phyloP scores from a whole-genome alignment of 768 basidiomycete species.

The Rhodotorula babjevae region DNA sequence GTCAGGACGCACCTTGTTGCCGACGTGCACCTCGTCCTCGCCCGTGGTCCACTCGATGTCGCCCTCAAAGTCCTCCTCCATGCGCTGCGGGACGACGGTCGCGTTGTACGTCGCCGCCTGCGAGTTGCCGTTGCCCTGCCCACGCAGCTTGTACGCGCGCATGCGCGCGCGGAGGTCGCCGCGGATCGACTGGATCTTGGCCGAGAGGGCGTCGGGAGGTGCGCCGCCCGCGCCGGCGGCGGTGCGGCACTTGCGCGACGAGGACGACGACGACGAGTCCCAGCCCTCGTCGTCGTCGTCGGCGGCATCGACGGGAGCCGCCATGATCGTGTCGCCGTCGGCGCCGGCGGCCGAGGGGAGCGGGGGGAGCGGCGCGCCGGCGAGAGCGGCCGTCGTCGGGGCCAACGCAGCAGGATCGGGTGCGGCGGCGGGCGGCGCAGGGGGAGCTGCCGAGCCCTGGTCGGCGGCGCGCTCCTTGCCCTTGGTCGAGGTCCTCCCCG shows the following conservation, averaged over 20 bases:
- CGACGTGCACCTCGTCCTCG: conserved; percentile 57
- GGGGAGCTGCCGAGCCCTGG: background rate
- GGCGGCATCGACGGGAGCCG: background rate
- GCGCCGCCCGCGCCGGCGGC: background rate
- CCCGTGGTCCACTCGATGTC: conserved; percentile 67
- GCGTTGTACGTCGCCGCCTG: conserved; percentile 60
- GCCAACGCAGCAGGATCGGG: background rate
- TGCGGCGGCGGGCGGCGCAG: background rate
- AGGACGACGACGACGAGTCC: background rate
- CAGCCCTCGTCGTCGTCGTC: conserved; percentile 9
- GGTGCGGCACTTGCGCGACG: background rate
- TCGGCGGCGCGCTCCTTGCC: conserved; percentile 5
- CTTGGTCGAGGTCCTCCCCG: background rate
- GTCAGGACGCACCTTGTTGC: conserved; percentile 60
- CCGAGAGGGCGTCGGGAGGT: background rate
- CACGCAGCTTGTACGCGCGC: conserved; percentile 59
- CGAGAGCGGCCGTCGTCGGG: background rate
- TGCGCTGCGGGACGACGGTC: conserved; percentile 76
- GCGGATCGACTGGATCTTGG: conserved; percentile 40
- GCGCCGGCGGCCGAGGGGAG: background rate
- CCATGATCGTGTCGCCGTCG: conserved; percentile 5
- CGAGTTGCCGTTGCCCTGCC: conserved; percentile 48
- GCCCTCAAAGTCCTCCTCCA: conserved; percentile 74
- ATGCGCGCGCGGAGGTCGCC: conserved; percentile 48
- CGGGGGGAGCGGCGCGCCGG: background rate